Base-by-base conservation (phyloP, 495 filamentous ascomycete genomes). In the Tricharina praecox region DNA sequence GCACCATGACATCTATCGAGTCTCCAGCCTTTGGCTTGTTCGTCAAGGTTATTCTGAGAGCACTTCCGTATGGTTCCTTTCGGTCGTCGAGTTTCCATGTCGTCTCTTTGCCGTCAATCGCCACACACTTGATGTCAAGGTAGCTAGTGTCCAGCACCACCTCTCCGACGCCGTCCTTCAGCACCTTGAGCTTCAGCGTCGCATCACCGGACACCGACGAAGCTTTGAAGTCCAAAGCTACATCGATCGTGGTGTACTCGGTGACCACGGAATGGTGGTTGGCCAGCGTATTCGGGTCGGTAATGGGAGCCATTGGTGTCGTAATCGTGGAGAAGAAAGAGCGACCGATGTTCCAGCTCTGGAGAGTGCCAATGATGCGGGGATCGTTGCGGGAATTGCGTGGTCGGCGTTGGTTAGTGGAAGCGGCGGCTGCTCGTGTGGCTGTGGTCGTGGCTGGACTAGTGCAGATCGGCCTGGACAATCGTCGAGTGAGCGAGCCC, bases 211-310 rank as follows among this genome's bases (percentile, higher is more conserved):
- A 69, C 30, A 97, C 70, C 47, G 71, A 68, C 62, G 79, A 77
- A 56, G 74, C 71, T 41, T 78, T 72, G 60, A 95, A 97, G 49
- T 88, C 74, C 50, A 97, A 78, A 38, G 72, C 74, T 49, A 94
- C 71, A 60, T 81, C 76, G 32, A 81, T 79, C 9, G 71, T 76
- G 9, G 82, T 84, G 63, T 94, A 82, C 50, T 71, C 81, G 19
- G 84, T 93, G 18, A 70, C 62, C 72, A 83, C 93, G 38, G 77
- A 74, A 62, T 81, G 75, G 65, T 94, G 92, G 65, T 97, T 97
- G 59, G 82, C 81, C 15, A 90, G 68, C 21, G 88, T 93, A 60
- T 87, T 93, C 11, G 87, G 87, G 63, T 97, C 88, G 21, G 32
- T 58, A 16, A 37, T 41, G 11, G 51, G 54, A 1, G 54, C 51